Evolutionary conservation across 495 filamentous ascomycete genomes (phyloP).

Genomic region (Melanomma pulvis-pyrius): DNA sequence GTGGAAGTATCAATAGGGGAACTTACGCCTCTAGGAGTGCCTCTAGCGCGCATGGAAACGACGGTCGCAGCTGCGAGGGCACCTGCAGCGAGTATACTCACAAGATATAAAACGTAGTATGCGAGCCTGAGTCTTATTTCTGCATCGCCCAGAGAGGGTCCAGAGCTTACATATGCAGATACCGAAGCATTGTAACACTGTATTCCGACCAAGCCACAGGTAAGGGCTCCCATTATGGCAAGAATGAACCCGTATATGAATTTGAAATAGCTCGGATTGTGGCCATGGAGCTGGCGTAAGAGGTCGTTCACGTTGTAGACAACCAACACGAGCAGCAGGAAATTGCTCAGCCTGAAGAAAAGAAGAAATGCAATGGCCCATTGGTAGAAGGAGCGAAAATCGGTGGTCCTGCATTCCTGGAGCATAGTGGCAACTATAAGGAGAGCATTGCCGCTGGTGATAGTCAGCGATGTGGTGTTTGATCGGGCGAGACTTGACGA

Average conservation of each 20-base stretch:
- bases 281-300: constrained; percentile 6
- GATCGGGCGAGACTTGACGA: not conserved
- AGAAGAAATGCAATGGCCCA: constrained; percentile 10
- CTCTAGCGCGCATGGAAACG: constrained; percentile 5
- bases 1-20: not conserved
- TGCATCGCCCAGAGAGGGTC: not conserved
- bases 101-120: constrained; percentile 5
- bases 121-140: not conserved
- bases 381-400: not conserved
- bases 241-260: constrained; percentile 12
- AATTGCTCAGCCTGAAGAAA: constrained; percentile 17
- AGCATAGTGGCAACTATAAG: constrained; percentile 19
- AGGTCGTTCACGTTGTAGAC: constrained; percentile 14
- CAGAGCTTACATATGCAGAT: not conserved
- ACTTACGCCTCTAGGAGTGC: constrained; percentile 8
- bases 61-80: not conserved
- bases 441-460: constrained; percentile 9
- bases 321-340: constrained; percentile 18
- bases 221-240: constrained; percentile 18
- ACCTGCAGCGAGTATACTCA: not conserved
- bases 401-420: constrained; percentile 5
- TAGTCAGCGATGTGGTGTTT: not conserved
- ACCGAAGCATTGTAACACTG: not conserved
- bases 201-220: not conserved
- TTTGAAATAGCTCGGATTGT: not conserved